Base-by-base conservation (phyloP, 2,329 filamentous ascomycete species). In the Colletotrichum higginsianum region DNA sequence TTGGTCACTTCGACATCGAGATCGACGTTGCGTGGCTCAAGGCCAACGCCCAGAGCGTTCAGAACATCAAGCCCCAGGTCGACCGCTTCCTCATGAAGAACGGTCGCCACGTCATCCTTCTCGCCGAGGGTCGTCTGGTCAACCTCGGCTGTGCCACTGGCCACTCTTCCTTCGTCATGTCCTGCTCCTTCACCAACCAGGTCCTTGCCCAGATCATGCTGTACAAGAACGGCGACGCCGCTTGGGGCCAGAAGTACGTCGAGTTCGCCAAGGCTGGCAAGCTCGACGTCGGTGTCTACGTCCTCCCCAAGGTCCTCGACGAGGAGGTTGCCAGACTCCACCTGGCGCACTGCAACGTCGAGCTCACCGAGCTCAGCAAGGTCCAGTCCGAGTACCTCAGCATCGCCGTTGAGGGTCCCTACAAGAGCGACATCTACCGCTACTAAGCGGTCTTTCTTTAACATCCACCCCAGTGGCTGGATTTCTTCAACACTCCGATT, bases 161-260 rank as follows among this genome's bases (percentile, higher is more conserved):
- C 78, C 96, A 99, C 93, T 98, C 95, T 78, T 98, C 96, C 64
- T 99, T 99, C 86, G 96, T 99, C 89, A 98, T 99, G 96, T 98
- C 95, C 80, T 99, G 96, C 93, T 98, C 96, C 76, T 99, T 99
- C 93, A 97, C 95, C 91, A 99, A 99, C 93, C 96, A 99, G 91
- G 96, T 98, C 80, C 94, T 99, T 84, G 96, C 96, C 78, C 96
- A 99, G 90, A 98, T 99, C 88, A 93, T 97, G 89, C 89, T 99
- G 81, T 99, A 86, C 93, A 98, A 98, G 93, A 92, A 91, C 80
- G 89, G 92, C 80, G 95, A 98, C 83, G 90, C 90, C 82, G 92
- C 88, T 70, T 99, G 97, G 84, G 91, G 92, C 86, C 88, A 94
- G 87, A 98, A 98, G 91, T 97, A 98, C 88, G 87, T 95, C 79